Evolutionary conservation across 2,329 filamentous ascomycete species (phyloP).

Genomic region (Xylariaceae sp.): DNA sequence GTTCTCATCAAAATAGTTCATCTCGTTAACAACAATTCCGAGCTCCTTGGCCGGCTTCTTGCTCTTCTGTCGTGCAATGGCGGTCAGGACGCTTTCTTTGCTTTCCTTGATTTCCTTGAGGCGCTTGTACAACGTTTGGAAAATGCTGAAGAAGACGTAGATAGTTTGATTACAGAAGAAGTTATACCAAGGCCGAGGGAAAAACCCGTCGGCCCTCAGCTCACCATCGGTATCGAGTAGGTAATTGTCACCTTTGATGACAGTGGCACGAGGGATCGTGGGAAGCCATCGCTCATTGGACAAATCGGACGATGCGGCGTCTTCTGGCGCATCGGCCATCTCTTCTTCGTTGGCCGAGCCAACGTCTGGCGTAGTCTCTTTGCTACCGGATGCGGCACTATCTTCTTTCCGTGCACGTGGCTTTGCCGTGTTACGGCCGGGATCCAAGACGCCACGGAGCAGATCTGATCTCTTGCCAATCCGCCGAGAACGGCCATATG

Average conservation of each 20-base stretch:
- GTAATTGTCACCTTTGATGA: slow-evolving; percentile 51
- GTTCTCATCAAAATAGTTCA: slow-evolving; percentile 71
- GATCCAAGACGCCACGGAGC: slow-evolving; percentile 81
- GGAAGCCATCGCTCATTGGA: slow-evolving; percentile 64
- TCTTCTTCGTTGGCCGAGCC: slow-evolving; percentile 76
- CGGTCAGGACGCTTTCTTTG: slow-evolving; percentile 66
- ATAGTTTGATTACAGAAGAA: slow-evolving; percentile 89
- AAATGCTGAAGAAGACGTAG: slow-evolving; percentile 91
- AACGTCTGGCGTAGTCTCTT: slow-evolving; percentile 83
- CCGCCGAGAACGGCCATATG: slow-evolving; percentile 64
- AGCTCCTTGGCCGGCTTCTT: slow-evolving; percentile 80
- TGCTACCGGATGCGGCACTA: slow-evolving; percentile 72
- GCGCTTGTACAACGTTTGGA: slow-evolving; percentile 84
- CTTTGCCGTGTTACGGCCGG: slow-evolving; percentile 64
- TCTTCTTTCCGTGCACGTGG: slow-evolving; percentile 72
- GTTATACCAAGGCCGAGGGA: slow-evolving; percentile 76
- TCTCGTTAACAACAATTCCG: slow-evolving; percentile 72
- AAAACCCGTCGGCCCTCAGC: slow-evolving; percentile 74
- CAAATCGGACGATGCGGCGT: slow-evolving; percentile 57
- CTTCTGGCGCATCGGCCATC: slow-evolving; percentile 57
- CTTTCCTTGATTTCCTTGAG: slow-evolving; percentile 79
- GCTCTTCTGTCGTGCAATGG: slow-evolving; percentile 68
- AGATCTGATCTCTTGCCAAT: slow-evolving; percentile 75
- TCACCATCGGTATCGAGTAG: slow-evolving; percentile 56
- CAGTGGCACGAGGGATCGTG: slow-evolving; percentile 52